Evolutionary conservation across 2,329 filamentous ascomycete genomes (phyloP), one percentile per base, ranked within the genome.

Genomic region (Epichloe sp.): DNA sequence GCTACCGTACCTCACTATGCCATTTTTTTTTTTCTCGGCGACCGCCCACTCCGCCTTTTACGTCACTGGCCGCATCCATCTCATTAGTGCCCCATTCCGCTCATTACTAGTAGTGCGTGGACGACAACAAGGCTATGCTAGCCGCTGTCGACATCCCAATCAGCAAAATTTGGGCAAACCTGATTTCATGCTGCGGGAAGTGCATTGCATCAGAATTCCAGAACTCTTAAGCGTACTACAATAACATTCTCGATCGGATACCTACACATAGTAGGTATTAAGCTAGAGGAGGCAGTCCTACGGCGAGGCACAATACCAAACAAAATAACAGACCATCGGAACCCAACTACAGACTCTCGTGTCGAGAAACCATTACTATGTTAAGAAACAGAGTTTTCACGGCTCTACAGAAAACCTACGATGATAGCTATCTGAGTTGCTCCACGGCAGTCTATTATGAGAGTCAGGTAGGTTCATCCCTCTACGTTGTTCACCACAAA

Each of bases 401-500:
- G 68, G 82, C 82, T 55, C 81, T 96, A 67, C 91, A 97, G 72
- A 96, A 95, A 78, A 95, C 89, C 51, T 97, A 97, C 71, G 91
- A 97, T 72, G 89, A 97, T 68, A 90, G 86, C 68, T 96, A 95
- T 70, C 72, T 96, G 60, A 89, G 85, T 64, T 96, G 90, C 70
- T 96, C 90, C 14, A 97, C 90, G 2, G 91, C 91, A 40, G 87
- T 95, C 49, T 96, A 95, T 71, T 96, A 95, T 67, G 93, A 98
- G 71, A 82, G 85, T 65, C 85, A 94, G 80, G 89, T 94, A 26
- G 23, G 52, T 54, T 2, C 14, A 23, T 40, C 7, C 5, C 19
- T 40, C 21, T 44, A 37, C 45, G 43, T 44, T 11, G 4, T 37
- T 37, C 8, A 35, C 3, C n/a, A 14, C 17, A 26, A 15, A 11